Base-by-base conservation (phyloP, 345 rosid species). In the Erodium maritimum region DNA sequence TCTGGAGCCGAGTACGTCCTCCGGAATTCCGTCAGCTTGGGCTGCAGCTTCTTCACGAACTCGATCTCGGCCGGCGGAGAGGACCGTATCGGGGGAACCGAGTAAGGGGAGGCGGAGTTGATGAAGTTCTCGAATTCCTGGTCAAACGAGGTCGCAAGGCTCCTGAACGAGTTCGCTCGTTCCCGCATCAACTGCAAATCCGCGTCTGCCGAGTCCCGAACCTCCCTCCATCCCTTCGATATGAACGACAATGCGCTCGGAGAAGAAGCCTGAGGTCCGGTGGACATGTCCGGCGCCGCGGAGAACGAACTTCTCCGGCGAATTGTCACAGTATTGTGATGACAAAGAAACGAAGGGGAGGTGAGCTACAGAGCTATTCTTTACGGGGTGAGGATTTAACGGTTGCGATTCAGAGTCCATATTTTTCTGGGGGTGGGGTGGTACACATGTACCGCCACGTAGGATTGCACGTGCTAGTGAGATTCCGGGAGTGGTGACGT, bases 171-270 rank as follows among this genome's bases (percentile, higher is more conserved):
- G 55, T 83, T 89, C 59, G 99, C 99, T 57, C 99, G 82, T 61
- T 87, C 73, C 19, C 77, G 71, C 79, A 93, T 87, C 65, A 89
- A 69, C 69, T 78, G 95, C 64, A 93, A 69, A 73, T 93, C 96
- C 56, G 96, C 99, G 71, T 82, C 96, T 1, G 99, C 94, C 11
- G 96, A 93, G 69, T 89, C 84, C 2, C 85, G 78, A 37, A 93
- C 99, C 69, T 89, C 99, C 21, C 87, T 75, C 96, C 91, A 93
- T 21, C 99, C 90, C 72, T 73, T 85, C 13, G 96, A 84, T 1
- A 91, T 60, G 63, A 88, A 80, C 17, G 96, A 85, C 62, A 93
- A 85, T 50, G 96, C 87, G 61, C 61, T 82, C 42, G 83, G 66
- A 9, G 77, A 65, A 7, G 80, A 69, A 7, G 79, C 56, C 55